Conservation (phyloP, 495 filamentous ascomycete genomes). For the Penicillium verhagenii region DNA sequence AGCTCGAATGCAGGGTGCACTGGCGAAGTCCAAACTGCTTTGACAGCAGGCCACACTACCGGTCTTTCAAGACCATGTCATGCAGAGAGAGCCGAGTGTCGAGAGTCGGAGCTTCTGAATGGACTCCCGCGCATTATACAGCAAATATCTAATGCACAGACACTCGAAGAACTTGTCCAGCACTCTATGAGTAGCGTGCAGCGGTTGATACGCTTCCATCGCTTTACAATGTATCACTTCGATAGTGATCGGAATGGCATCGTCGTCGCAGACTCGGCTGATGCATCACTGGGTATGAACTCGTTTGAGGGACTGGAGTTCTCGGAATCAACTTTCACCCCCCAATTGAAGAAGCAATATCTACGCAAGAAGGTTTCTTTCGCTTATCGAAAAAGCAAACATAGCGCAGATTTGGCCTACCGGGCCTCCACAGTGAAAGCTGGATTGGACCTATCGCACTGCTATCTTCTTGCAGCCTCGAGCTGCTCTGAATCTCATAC, state of each 20-base stretch:
- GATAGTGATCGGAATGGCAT: slow-evolving; percentile 73
- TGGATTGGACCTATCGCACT: slow-evolving; percentile 69
- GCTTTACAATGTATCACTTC: slow-evolving; percentile 88
- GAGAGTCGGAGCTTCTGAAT: slow-evolving; percentile 75
- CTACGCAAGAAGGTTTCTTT: slow-evolving; percentile 44
- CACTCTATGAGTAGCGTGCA: slow-evolving; percentile 49
- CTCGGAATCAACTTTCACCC: slow-evolving; percentile 76
- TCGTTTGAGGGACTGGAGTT: slow-evolving; percentile 81
- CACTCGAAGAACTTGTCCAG: slow-evolving; percentile 47
- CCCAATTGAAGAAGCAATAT: slow-evolving; percentile 74
- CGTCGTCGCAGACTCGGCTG: slow-evolving; percentile 79
- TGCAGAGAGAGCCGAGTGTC: neutral
- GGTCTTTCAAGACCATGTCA: neutral
- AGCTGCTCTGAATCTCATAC: slow-evolving; percentile 69
- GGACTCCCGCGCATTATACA: slow-evolving; percentile 84
- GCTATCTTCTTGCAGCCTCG: slow-evolving; percentile 78
- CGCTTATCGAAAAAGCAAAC: slow-evolving; percentile 14
- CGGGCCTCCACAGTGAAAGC: slow-evolving; percentile 64
- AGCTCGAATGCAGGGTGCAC: slow-evolving; percentile 40
- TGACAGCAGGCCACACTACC: slow-evolving; percentile 30
- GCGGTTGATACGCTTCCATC: slow-evolving; percentile 77
- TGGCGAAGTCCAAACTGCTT: neutral
- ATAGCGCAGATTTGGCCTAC: slow-evolving; percentile 68
- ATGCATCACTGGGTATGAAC: slow-evolving; percentile 66
- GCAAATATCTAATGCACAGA: slow-evolving; percentile 67